Evolutionary conservation across 1,284 basidiomycete species (phyloP).

Genomic region (Rhodotorula sp.): DNA sequence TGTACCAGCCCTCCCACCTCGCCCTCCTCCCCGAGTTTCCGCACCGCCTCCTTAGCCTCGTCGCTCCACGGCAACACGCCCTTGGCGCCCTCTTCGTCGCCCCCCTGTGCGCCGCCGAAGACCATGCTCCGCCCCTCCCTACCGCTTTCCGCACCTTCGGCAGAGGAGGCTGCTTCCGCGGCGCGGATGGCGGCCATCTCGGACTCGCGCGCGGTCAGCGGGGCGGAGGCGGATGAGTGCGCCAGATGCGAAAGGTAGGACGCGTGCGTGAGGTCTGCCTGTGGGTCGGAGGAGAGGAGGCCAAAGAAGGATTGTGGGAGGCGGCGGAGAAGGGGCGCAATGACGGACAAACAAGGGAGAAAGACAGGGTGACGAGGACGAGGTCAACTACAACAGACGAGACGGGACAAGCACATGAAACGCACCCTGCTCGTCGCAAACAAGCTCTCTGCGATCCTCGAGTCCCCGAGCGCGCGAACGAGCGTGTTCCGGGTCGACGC

Average conservation of each 20-base stretch:
- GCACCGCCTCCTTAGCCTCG: conserved; percentile 21
- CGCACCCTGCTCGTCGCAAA: conserved; percentile 64
- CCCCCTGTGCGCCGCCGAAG: background rate
- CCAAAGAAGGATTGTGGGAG: background rate
- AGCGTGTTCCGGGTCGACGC: conserved; percentile 77
- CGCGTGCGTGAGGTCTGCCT: conserved; percentile 51
- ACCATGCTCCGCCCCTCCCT: conserved; percentile 14
- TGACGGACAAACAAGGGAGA: too few relatives aligned
- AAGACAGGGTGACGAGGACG: conserved; percentile 58
- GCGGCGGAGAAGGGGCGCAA: background rate
- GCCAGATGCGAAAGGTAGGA: conserved; percentile 73
- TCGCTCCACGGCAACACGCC: conserved; percentile 31
- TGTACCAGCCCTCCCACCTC: conserved; percentile 2
- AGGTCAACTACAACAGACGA: too few relatives aligned
- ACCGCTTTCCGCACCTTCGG: background rate
- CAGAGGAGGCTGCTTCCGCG: conserved; percentile 2
- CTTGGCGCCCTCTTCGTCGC: background rate
- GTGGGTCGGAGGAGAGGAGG: background rate
- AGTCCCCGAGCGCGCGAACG: conserved; percentile 72
- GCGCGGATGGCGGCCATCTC: conserved; percentile 70
- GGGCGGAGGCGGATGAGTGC: conserved; percentile 73
- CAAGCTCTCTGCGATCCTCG: conserved; percentile 72
- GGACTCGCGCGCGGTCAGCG: conserved; percentile 74
- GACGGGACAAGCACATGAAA: too few relatives aligned
- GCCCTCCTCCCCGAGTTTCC: background rate